Conservation (phyloP, 2,329 filamentous ascomycete genomes). For the Bipolaris zeicola region DNA sequence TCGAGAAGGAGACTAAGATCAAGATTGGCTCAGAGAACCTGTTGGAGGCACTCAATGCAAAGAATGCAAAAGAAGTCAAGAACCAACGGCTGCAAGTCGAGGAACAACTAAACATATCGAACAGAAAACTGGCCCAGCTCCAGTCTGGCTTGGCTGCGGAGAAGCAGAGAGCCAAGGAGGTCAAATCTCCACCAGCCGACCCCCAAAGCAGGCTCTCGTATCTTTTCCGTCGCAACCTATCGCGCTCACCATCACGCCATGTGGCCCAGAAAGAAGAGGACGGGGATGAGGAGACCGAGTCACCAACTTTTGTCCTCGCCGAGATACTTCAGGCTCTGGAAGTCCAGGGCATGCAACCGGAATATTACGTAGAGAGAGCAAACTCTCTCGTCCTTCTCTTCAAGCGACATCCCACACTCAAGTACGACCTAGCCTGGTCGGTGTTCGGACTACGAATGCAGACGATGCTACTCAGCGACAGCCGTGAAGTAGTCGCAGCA, state of each 20-base stretch:
- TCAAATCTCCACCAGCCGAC: constrained; percentile 54
- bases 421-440: constrained; percentile 96
- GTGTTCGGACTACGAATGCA: constrained; percentile 94
- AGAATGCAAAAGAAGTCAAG: constrained; percentile 94
- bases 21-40: constrained; percentile 98
- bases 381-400: constrained; percentile 97
- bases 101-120: constrained; percentile 88
- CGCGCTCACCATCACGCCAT: constrained; percentile 58
- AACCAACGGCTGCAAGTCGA: constrained; percentile 65
- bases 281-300: constrained; percentile 74
- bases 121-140: constrained; percentile 68
- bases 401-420: constrained; percentile 87
- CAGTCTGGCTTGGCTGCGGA: constrained; percentile 65
- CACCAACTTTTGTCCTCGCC: constrained; percentile 86
- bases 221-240: constrained; percentile 62
- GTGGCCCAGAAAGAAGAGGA: constrained; percentile 61
- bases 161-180: constrained; percentile 62
- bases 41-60: constrained; percentile 89
- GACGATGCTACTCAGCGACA: constrained; percentile 93
- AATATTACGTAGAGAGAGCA: constrained; percentile 92
- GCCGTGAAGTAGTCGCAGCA: constrained; percentile 91
- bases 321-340: constrained; percentile 92
- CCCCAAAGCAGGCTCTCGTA: constrained; percentile 60
- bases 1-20: constrained; percentile 97
- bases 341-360: constrained; percentile 81